Evolutionary conservation across 768 basidiomycete species (phyloP).

Genomic region (Lactarius psammicola): DNA sequence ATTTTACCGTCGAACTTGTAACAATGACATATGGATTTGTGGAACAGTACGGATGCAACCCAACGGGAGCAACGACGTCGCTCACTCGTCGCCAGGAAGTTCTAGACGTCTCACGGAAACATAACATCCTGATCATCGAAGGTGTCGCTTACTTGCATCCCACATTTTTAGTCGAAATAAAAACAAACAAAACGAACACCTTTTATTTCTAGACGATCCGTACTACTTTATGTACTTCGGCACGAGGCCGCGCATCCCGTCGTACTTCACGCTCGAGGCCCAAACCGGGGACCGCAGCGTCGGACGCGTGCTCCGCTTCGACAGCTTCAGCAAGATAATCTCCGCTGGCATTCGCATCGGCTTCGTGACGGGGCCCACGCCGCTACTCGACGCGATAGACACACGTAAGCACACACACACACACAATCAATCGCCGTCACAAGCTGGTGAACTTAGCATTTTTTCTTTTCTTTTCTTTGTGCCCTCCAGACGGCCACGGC

Average conservation of each 20-base stretch:
- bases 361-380: no score
- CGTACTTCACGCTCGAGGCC: constrained; percentile 87
- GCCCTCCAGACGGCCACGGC: constrained; percentile 57
- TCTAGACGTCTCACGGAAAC: constrained; percentile 64
- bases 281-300: no score
- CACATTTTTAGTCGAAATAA: background rate
- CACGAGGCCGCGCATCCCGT: constrained; percentile 56
- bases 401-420: constrained; percentile 53
- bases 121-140: constrained; percentile 83
- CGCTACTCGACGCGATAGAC: constrained; percentile 72
- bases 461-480: background rate
- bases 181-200: background rate
- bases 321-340: no score
- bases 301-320: no score
- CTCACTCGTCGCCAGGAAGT: constrained; percentile 68
- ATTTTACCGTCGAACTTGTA: constrained; percentile 9
- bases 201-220: constrained; percentile 60
- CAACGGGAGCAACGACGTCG: constrained; percentile 76
- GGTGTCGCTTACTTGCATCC: constrained; percentile 43
- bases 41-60: constrained; percentile 77
- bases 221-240: constrained; percentile 80
- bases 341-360: no score
- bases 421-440: background rate
- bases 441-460: background rate
- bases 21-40: background rate